Evolutionary conservation across 805 yeast genomes (phyloP).

Genomic region (Wickerhamomyces hampshirensis): DNA sequence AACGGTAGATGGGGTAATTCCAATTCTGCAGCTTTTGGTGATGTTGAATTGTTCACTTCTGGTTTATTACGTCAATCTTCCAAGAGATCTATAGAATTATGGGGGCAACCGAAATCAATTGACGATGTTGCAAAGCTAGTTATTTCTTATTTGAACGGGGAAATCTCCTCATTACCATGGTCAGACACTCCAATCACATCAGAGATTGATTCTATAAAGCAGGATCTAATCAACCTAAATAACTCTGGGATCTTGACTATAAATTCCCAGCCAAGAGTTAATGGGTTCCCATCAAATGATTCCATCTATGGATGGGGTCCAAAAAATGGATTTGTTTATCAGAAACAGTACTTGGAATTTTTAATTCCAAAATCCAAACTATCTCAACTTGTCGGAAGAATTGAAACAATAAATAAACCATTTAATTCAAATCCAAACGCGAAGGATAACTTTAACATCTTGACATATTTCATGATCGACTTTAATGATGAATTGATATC

Average conservation of each 20-base stretch:
- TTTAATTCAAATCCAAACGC: conserved; percentile 16
- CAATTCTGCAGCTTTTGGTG: conserved; percentile 95
- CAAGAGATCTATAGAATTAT: conserved; percentile 71
- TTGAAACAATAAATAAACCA: conserved; percentile 41
- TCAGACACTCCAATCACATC: conserved; percentile 82
- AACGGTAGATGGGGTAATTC: conserved; percentile 99
- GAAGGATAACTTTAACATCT: conserved; percentile 38
- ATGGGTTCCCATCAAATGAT: conserved; percentile 71
- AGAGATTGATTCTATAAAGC: conserved; percentile 63
- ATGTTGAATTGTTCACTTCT: conserved; percentile 75
- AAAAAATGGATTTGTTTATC: conserved; percentile 84
- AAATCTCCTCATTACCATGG: conserved; percentile 82
- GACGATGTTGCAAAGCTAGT: conserved; percentile 62
- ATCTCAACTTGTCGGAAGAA: conserved; percentile 33
- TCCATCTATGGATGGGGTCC: conserved; percentile 93
- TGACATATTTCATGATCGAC: conserved; percentile 78
- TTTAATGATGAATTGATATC: conserved; percentile 51
- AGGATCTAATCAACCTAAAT: conserved; percentile 60
- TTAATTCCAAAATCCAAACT: conserved; percentile 56
- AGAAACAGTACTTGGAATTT: conserved; percentile 89
- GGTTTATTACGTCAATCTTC: conserved; percentile 79
- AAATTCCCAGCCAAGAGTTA: conserved; percentile 92
- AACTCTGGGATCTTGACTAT: conserved; percentile 68
- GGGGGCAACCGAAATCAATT: conserved; percentile 75
- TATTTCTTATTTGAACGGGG: conserved; percentile 65